Conservation (phyloP, 495 filamentous ascomycete genomes). For the Daldinia bambusicola region DNA sequence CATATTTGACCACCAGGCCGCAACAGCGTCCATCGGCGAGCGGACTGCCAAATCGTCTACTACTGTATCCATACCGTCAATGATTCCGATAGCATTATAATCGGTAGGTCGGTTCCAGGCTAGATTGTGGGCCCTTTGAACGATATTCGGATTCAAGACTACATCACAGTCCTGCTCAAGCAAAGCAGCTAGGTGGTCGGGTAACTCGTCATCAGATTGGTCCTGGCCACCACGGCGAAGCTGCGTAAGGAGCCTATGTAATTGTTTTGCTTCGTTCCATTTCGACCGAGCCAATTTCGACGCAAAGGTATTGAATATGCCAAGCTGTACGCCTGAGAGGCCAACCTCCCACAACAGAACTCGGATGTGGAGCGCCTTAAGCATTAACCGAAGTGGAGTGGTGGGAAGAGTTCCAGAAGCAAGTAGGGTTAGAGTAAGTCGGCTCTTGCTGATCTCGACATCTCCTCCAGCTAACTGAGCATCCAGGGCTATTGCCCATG, state of each 20-base stretch:
- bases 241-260: conserved; percentile 68
- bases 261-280: conserved; percentile 81
- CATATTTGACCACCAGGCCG: conserved; percentile 88
- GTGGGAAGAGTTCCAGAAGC: conserved; percentile 88
- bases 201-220: conserved; percentile 69
- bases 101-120: conserved; percentile 85
- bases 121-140: conserved; percentile 89
- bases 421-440: conserved; percentile 86
- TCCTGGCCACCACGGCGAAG: conserved; percentile 55
- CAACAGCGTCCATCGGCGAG: conserved; percentile 87
- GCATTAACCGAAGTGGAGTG: conserved; percentile 86
- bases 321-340: conserved; percentile 69
- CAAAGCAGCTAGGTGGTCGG: conserved; percentile 77
- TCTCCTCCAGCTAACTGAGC: conserved; percentile 96
- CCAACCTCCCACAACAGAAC: conserved; percentile 85
- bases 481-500: conserved; percentile 94
- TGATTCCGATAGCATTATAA: conserved; percentile 67
- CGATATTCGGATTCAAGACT: conserved; percentile 78
- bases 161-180: conserved; percentile 80
- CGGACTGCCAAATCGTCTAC: conserved; percentile 88
- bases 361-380: conserved; percentile 90
- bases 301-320: conserved; percentile 70
- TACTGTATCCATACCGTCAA: conserved; percentile 82
- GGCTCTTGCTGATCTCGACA: conserved; percentile 85
- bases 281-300: conserved; percentile 74